phyloP scores from a whole-genome alignment of 73 alveolate genomes.

The Stentor coeruleus region DNA sequence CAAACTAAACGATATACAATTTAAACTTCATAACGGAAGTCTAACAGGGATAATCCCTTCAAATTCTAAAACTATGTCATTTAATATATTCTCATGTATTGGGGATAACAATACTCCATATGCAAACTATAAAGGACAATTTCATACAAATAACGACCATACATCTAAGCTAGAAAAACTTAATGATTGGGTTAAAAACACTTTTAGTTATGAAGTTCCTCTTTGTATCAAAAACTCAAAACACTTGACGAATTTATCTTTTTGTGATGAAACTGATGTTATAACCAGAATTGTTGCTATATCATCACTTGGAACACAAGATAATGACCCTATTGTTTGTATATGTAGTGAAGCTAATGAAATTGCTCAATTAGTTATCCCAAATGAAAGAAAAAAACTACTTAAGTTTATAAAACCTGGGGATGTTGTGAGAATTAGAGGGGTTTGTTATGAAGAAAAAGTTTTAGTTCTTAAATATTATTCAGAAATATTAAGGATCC shows the following conservation, averaged over 20 bases:
- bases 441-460: background rate
- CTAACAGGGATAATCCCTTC: background rate
- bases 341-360: background rate
- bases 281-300: background rate
- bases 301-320: background rate
- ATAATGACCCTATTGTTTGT: background rate
- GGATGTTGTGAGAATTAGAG: background rate
- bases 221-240: background rate
- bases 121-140: slow-evolving; percentile 23
- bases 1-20: background rate
- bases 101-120: background rate
- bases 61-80: background rate
- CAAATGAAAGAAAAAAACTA: background rate
- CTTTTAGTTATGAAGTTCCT: background rate
- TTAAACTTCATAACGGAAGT: background rate
- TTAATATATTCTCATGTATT: background rate
- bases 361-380: background rate
- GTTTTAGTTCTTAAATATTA: background rate
- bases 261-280: background rate
- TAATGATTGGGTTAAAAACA: background rate
- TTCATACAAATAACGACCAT: slow-evolving; percentile 1
- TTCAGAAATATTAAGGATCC: slow-evolving; percentile 1
- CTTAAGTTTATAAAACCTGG: background rate
- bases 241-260: background rate
- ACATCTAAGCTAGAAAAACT: background rate